These are phyloP conservation scores for Aureobasidium sp. DNA, from an alignment of 2,329 filamentous ascomycete genomes.

Conservation along the genomic window DNA sequence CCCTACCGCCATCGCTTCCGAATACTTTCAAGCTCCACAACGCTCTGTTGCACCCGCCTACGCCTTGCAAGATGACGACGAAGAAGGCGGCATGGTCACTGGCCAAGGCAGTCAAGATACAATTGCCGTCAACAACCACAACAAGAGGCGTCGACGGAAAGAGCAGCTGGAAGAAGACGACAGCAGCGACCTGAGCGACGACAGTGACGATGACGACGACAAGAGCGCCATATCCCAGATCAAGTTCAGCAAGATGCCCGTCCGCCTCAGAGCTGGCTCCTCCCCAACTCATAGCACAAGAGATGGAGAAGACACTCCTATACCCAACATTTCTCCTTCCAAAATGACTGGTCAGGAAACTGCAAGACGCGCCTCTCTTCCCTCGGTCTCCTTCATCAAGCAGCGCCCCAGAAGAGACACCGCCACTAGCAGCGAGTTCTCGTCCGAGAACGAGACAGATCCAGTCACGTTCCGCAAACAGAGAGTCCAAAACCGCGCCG, in stretches of 20 bases:
- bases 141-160: conserved; percentile 59
- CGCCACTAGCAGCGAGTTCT: conserved; percentile 75
- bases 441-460: conserved; percentile 74
- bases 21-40: conserved; percentile 72
- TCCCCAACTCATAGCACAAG: conserved; percentile 71
- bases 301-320: conserved; percentile 47
- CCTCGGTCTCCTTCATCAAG: conserved; percentile 56
- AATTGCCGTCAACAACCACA: conserved; percentile 56
- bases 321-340: conserved; percentile 52
- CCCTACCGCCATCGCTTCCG: conserved; percentile 66
- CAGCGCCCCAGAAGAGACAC: conserved; percentile 66
- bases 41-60: conserved; percentile 49
- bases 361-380: conserved; percentile 61
- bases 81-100: conserved; percentile 63
- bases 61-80: conserved; percentile 55
- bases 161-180: conserved; percentile 80
- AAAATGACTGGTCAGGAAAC: conserved; percentile 34
- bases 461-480: conserved; percentile 54
- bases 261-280: conserved; percentile 77
- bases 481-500: conserved; percentile 49
- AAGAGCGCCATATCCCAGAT: conserved; percentile 76
- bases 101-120: conserved; percentile 60
- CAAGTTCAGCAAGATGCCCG: conserved; percentile 92
- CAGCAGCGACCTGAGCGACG: conserved; percentile 77
- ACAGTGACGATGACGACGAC: conserved; percentile 70